Percentiles rank a stretch among this genome's conserved stretches.
phyloP scores from a whole-genome alignment of 83 land plant genomes.

The Diphasiastrum complanatum region DNA sequence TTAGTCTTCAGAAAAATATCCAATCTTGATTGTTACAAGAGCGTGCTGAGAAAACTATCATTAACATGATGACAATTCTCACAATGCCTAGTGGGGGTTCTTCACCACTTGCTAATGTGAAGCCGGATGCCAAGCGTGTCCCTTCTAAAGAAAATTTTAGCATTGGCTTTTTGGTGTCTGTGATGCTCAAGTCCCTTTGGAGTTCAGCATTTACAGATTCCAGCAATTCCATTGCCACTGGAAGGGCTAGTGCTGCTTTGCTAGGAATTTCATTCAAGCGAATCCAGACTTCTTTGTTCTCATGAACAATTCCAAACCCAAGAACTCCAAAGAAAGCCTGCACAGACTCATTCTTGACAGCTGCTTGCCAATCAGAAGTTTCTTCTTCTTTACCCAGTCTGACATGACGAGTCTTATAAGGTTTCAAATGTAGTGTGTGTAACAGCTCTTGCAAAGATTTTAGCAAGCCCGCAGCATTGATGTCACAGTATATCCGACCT shows the following conservation, averaged over 20 bases:
- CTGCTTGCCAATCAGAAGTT: constrained; percentile 4
- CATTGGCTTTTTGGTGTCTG: constrained; percentile 1
- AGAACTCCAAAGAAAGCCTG: constrained; percentile 40
- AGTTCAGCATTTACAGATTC: constrained; percentile 33
- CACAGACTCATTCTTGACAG: constrained; percentile 19
- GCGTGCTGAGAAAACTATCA: neutral
- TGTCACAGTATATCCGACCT: constrained; percentile 22
- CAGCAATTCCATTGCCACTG: constrained; percentile 51
- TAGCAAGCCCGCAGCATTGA: constrained; percentile 17
- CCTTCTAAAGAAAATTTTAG: neutral
- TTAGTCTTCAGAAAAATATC: neutral
- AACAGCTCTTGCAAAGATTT: constrained; percentile 35
- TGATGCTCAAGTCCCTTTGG: constrained; percentile 10
- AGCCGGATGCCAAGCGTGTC: constrained; percentile 24
- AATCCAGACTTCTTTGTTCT: constrained; percentile 28
- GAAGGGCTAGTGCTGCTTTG: constrained; percentile 50
- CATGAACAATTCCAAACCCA: constrained; percentile 25
- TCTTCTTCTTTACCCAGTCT: constrained; percentile 18
- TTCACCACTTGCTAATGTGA: constrained; percentile 78
- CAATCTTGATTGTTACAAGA: neutral
- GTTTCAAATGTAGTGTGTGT: constrained; percentile 17
- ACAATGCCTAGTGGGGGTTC: constrained; percentile 80
- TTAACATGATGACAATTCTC: constrained; percentile 22
- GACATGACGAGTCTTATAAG: constrained; percentile 8
- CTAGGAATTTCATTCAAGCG: constrained; percentile 47